These are phyloP conservation scores for Talaromyces albobiverticillius DNA, from an alignment of 2,329 filamentous ascomycete genomes.

Conservation along the genomic window DNA sequence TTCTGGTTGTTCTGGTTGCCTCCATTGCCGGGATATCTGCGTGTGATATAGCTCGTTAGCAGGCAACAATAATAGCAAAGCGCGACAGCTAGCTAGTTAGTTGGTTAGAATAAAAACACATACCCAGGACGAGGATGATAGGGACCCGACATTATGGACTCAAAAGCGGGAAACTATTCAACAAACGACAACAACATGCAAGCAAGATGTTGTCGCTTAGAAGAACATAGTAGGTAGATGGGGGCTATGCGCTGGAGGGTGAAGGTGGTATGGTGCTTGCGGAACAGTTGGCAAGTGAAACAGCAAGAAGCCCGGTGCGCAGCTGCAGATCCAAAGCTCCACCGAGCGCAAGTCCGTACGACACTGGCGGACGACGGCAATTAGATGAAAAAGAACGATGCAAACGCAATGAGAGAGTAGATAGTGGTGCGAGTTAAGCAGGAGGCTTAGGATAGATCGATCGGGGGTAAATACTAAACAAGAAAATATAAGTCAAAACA, in stretches of 20 bases:
- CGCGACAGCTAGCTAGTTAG: neutral
- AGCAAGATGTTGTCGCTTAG: neutral
- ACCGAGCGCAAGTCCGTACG: neutral
- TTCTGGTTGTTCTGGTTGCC: slow-evolving; percentile 38
- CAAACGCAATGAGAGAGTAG: too few species aligned
- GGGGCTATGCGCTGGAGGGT: neutral
- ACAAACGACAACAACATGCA: neutral
- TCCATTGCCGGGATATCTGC: slow-evolving; percentile 14
- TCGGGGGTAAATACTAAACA: neutral
- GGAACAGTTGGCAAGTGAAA: neutral
- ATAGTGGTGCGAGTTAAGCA: too few species aligned
- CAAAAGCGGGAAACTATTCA: neutral
- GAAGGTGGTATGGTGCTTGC: neutral
- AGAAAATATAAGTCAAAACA: too few species aligned
- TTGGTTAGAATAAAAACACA: neutral
- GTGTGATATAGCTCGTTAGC: neutral
- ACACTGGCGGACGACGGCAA: neutral
- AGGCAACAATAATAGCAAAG: neutral
- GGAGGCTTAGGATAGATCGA: neutral
- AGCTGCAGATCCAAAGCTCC: neutral
- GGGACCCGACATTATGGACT: slow-evolving; percentile 13
- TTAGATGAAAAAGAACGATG: neutral
- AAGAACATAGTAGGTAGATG: neutral
- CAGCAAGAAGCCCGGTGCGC: neutral
- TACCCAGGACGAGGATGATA: slow-evolving; percentile 14